Percentiles rank a stretch among this genome's conserved stretches.
Evolutionary conservation across 768 basidiomycete genomes (phyloP).

Genomic region (Mycena crocata): DNA sequence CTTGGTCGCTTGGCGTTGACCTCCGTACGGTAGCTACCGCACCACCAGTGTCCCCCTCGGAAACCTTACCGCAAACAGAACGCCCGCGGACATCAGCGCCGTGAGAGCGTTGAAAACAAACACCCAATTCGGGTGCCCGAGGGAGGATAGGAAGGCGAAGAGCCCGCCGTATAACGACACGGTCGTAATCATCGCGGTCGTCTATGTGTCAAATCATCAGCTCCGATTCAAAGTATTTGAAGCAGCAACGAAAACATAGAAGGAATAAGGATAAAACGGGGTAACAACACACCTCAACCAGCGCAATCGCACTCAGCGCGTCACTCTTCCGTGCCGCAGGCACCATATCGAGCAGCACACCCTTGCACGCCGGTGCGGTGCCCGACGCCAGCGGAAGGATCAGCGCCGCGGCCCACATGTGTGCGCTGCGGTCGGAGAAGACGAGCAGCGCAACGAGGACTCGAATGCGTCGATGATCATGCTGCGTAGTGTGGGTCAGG

Average conservation of each 20-base stretch:
- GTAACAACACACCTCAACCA: slow-evolving; percentile 20
- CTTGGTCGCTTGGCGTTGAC: too few relatives aligned
- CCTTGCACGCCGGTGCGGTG: slow-evolving; percentile 28
- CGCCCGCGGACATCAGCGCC: slow-evolving; percentile 19
- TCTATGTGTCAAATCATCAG: slow-evolving; percentile 13
- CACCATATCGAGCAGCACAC: slow-evolving; percentile 28
- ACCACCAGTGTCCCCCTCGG: background rate
- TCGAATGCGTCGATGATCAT: slow-evolving; percentile 26
- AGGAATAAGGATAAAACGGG: too few relatives aligned
- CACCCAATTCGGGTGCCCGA: slow-evolving; percentile 25
- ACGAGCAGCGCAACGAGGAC: slow-evolving; percentile 18
- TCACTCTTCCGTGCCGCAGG: slow-evolving; percentile 16
- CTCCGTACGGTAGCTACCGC: too few relatives aligned
- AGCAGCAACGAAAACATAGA: background rate
- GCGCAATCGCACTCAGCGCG: slow-evolving; percentile 23
- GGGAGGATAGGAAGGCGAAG: slow-evolving; percentile 21
- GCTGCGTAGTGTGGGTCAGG: slow-evolving; percentile 1
- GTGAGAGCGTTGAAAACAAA: slow-evolving; percentile 28
- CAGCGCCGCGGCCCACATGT: slow-evolving; percentile 23
- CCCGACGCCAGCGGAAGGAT: slow-evolving; percentile 28
- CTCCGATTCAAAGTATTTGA: background rate
- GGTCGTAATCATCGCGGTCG: slow-evolving; percentile 23
- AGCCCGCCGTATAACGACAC: slow-evolving; percentile 27
- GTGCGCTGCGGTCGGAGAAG: background rate
- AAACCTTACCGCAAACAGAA: slow-evolving; percentile 26